These are phyloP conservation scores for Ogataea corticis DNA, from an alignment of 805 yeast species.

Conservation along the genomic window DNA sequence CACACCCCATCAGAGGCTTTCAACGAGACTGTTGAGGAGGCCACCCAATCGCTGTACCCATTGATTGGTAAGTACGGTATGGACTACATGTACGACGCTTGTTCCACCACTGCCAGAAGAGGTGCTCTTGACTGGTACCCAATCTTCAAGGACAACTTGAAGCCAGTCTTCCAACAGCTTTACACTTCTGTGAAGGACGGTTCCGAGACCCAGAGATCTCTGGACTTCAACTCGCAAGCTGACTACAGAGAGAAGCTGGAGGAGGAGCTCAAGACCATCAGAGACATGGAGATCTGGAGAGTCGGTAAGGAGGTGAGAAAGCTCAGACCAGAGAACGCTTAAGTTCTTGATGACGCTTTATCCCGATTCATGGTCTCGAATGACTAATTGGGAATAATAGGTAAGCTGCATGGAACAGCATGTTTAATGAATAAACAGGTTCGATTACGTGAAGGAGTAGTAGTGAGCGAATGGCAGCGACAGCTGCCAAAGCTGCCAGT, in stretches of 20 bases:
- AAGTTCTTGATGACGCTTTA: conserved; percentile 26
- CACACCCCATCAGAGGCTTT: conserved; percentile 99
- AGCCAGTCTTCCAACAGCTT: conserved; percentile 96
- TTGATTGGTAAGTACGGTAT: conserved; percentile 98
- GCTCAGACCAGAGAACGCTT: conserved; percentile 98
- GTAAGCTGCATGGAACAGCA: conserved; percentile 32
- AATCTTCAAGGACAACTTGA: conserved; percentile 95
- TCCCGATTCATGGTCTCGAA: conserved; percentile 18
- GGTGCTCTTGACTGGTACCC: conserved; percentile 99
- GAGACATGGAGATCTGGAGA: conserved; percentile 98
- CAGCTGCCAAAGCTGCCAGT: too few species aligned
- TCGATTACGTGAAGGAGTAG: conserved; percentile 19
- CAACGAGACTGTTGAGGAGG: conserved; percentile 99
- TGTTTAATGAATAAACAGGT: conserved; percentile 44
- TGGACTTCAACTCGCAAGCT: conserved; percentile 96
- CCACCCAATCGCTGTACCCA: conserved; percentile 99
- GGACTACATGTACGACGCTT: conserved; percentile 99
- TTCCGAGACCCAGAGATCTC: conserved; percentile 95
- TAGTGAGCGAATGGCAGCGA: too few species aligned
- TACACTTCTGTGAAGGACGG: conserved; percentile 96
- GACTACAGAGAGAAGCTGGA: conserved; percentile 98
- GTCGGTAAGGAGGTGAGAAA: conserved; percentile 99
- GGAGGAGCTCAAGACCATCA: conserved; percentile 87
- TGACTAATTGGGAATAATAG: conserved; percentile 10
- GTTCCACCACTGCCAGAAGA: conserved; percentile 99